Evolutionary conservation across 331 rosid genomes (phyloP), one percentile per base, ranked within the genome.

Genomic region (Cydonia oblonga): DNA sequence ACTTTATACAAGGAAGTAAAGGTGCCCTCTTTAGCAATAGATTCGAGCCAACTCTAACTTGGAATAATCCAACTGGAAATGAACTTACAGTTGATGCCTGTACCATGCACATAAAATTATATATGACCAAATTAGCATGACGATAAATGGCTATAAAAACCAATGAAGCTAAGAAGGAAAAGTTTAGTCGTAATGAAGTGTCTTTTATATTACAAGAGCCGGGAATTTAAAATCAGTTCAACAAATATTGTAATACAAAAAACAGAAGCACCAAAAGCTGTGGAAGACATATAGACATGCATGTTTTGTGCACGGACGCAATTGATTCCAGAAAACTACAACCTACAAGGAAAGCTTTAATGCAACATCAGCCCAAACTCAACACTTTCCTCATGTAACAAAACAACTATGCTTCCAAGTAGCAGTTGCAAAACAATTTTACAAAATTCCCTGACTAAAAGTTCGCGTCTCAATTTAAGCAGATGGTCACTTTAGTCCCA

Each of bases 41-140:
- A 68, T 53, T 80, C 33, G 53, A 86, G 65, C 84, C 74, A 83
- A 84, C 73, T 71, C 95, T 81, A 64, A 79, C 80, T 79, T 80
- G 92, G 70, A 86, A 81, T 70, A 66, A 56, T 59, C 89, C 88
- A 72, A 83, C 74, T 32, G 88, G 90, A 75, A 82, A 86, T 66
- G 87, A 83, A 79, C 91, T 86, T 25, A 81, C 66, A 82, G 81
- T 77, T 16, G 96, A 79, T 63, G 88, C 81, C 97, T 91, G 80
- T 42, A 23, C 9, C 3, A 75, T 71, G 71, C 75, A 71, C 58
- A 70, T 16, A 70, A 71, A 49, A 73, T 72, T 30, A 69, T 8
- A 61, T 13, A 64, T 60, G 51, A 32, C 44, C 20, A 68, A 59
- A 66, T 89, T 61, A 89, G 84, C 61, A 56, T 54, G 70, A 74